Base-by-base conservation (phyloP, 441 rosid genomes). In the Brassica hybrid region DNA sequence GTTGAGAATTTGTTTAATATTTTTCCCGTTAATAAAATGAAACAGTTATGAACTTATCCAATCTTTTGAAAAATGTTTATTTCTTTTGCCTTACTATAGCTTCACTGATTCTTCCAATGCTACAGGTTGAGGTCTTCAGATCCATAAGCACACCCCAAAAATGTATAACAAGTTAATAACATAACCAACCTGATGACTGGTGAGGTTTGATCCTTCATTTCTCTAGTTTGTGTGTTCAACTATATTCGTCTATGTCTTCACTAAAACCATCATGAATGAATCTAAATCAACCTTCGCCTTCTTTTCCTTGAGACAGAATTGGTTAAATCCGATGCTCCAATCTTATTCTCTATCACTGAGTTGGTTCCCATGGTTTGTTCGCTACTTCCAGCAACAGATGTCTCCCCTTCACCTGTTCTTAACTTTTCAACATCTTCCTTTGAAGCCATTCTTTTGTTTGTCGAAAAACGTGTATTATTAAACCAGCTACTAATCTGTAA, bases 401-500 rank as follows among this genome's bases (percentile, higher is more conserved):
- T 34, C 1, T 34, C 38, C 38, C 38, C 9, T 34, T 34, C 38
- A 1, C 34, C 67, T 7, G 27, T 54, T 45, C 7, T 30, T 4
- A 45, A 45, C 52, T 45, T 13, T 9, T 65, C 65, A 4, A 72
- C 67, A 59, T 56, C 78, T 67, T 73, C 86, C 60, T 48, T 81
- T 56, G 85, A 54, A 78, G 62, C 76, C 61, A 61, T 72, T 69
- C 19, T 58, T 66, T 81, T 80, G 62, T 25, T 82, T 67, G 12
- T 45, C 11, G 88, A 79, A 45, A 85, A 70, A n/a, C 99, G 97
- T 71, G 89, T 78, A 84, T 96, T 87, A 65, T 63, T 89, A 61
- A 96, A 94, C 98, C 99, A 96, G 78, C 86, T 94, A 67, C 21
- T 77, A 73, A 96, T 96, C 98, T 94, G 90, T 19, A 21, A 48